Conservation (phyloP, 257 asterid genomes). For the Fraxinus cuspidata region DNA sequence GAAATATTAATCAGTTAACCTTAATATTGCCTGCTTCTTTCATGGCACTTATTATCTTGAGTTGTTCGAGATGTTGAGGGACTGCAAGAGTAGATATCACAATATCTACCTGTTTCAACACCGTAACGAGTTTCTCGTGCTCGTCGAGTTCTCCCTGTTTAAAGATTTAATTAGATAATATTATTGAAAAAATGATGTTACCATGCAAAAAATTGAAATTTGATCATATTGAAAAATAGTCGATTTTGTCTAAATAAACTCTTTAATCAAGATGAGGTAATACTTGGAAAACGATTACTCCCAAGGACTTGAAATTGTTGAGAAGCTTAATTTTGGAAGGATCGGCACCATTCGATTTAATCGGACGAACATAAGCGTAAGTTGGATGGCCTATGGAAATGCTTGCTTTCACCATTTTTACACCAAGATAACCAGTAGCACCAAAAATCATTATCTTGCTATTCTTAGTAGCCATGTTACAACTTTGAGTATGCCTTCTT, state of each 20-base stretch:
- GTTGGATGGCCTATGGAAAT: constrained; percentile 37
- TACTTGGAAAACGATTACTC: constrained; percentile 29
- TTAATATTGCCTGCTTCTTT: constrained; percentile 41
- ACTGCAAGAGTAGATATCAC: constrained; percentile 42
- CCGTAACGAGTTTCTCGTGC: constrained; percentile 29
- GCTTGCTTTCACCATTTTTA: constrained; percentile 34
- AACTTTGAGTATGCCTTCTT: no score
- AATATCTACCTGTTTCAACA: constrained; percentile 34
- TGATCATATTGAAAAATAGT: no score
- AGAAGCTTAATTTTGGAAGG: constrained; percentile 25
- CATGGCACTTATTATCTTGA: constrained; percentile 38
- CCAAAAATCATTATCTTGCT: constrained; percentile 32
- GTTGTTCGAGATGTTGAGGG: constrained; percentile 43
- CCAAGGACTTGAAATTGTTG: constrained; percentile 20
- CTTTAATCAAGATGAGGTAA: neutral
- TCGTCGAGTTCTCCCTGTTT: constrained; percentile 40
- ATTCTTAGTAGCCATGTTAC: neutral
- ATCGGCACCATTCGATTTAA: neutral
- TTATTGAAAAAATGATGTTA: no score
- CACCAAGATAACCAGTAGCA: constrained; percentile 37
- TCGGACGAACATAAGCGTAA: constrained; percentile 29
- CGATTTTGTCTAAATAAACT: neutral
- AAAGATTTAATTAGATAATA: no score
- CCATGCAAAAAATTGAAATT: no score
- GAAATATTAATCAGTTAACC: constrained; percentile 21